Conservation (phyloP, 2,329 filamentous ascomycete species). For the Hypoxylon sp. region DNA sequence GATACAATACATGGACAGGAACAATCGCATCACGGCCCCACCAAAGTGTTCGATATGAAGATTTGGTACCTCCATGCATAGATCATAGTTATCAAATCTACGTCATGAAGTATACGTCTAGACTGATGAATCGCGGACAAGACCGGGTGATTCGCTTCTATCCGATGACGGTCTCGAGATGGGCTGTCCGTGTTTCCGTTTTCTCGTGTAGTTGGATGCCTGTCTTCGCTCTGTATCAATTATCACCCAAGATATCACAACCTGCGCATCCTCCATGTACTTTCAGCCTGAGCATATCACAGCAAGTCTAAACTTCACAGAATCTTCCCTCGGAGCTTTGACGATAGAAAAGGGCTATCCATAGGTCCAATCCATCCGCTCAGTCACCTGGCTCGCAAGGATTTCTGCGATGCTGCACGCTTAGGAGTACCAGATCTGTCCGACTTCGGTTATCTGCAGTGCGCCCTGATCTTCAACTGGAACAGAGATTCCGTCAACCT, state of each 20-base stretch:
- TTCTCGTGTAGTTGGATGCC: background rate
- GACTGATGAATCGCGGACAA: conserved; percentile 1
- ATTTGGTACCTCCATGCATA: conserved; percentile 4
- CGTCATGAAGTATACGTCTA: conserved; percentile 16
- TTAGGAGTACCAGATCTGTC: conserved; percentile 47
- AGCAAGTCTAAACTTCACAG: background rate
- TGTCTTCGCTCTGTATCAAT: background rate
- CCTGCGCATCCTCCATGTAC: no score
- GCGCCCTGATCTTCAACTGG: conserved; percentile 44
- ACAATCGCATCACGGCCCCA: no score
- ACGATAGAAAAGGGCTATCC: no score
- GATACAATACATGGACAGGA: conserved; percentile 1
- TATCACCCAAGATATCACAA: no score
- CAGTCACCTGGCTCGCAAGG: conserved; percentile 35
- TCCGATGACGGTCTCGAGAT: conserved; percentile 4
- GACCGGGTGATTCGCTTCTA: conserved; percentile 1
- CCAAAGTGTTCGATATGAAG: conserved; percentile 10
- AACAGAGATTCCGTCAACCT: conserved; percentile 44
- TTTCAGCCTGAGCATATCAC: background rate
- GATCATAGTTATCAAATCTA: conserved; percentile 2
- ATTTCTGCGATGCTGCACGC: conserved; percentile 47
- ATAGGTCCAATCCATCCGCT: conserved; percentile 26
- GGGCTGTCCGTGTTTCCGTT: conserved; percentile 9
- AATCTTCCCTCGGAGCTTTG: background rate
- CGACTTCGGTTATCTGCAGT: conserved; percentile 48